Evolutionary conservation across 441 rosid genomes (phyloP), one percentile per base, ranked within the genome.

Genomic region (Erodium moschatum): DNA sequence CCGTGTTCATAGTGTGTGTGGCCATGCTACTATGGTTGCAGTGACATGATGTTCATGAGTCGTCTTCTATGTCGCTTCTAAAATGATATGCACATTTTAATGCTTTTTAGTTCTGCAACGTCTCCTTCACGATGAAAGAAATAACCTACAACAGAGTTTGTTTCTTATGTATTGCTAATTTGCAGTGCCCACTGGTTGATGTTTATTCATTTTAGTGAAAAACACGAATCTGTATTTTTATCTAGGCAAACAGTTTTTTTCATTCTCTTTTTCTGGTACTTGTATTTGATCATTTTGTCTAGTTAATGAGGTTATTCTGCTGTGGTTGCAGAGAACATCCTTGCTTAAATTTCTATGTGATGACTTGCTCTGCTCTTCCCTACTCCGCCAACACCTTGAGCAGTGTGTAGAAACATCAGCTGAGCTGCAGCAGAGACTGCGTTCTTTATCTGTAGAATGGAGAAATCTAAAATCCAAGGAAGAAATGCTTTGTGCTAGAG

Each of bases 331-430:
- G 99, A 90, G 95, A 79, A 80, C 78, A 75, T 80, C 80, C 82
- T 80, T 95, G 77, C 88, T 91, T 46, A 91, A 89, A 83, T 82
- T 87, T 79, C 81, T 95, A 67, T 85, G 97, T 73, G 99, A 91
- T 81, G 99, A 91, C 76, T 82, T 95, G 69, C 97, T 94, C 54
- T 89, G 81, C 79, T 78, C 99, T 64, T 80, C 91, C 69, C 84
- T 88, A 70, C 78, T 91, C 72, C 97, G 80, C 77, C 99, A 90
- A 79, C 91, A 91, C 85, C 92, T 95, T 29, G 99, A 95, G 85
- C 97, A 86, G 13, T 95, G 92, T 68, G 81, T 86, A 18, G 97
- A 95, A 81, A 73, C 82, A 67, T 79, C 83, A 33, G 81, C 78
- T 73, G 99, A 95, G 73, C 75, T 89, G 77, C 97, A 88, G 84